phyloP scores from a whole-genome alignment of 1,139 yeast species.

The Candida tropicalis region DNA sequence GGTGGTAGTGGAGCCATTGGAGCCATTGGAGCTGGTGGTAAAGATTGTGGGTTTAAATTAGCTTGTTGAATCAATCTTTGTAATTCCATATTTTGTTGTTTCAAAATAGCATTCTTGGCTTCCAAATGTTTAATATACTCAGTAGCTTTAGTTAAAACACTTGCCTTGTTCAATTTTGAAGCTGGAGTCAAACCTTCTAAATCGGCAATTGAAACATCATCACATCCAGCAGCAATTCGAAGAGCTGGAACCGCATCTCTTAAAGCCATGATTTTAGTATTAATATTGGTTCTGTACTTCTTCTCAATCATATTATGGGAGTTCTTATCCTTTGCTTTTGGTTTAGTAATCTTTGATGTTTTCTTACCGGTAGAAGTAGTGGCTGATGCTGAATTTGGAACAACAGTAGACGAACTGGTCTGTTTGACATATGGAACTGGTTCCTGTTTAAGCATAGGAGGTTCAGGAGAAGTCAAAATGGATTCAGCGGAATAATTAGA shows the following conservation, averaged over 20 bases:
- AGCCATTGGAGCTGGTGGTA: constrained; percentile 11
- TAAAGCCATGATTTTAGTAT: constrained; percentile 68
- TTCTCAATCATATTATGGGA: constrained; percentile 84
- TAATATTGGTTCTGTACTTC: constrained; percentile 75
- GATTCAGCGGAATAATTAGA: constrained; percentile 30
- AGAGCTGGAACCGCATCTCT: constrained; percentile 76
- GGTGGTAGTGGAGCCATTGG: constrained; percentile 11
- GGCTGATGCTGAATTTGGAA: neutral
- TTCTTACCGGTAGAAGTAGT: constrained; percentile 5
- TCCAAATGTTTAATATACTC: constrained; percentile 88
- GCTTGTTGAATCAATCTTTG: constrained; percentile 40
- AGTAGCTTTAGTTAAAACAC: constrained; percentile 84
- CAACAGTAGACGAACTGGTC: neutral
- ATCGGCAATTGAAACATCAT: constrained; percentile 46
- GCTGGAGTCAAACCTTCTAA: constrained; percentile 91
- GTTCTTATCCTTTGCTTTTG: constrained; percentile 54
- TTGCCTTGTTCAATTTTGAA: constrained; percentile 82
- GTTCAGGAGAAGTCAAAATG: constrained; percentile 38
- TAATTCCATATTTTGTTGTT: constrained; percentile 55
- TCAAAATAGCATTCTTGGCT: constrained; percentile 59
- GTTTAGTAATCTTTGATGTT: constrained; percentile 29
- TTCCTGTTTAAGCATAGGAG: constrained; percentile 15
- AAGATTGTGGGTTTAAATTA: constrained; percentile 20
- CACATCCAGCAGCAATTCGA: constrained; percentile 48
- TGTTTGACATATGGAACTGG: neutral